phyloP scores from a whole-genome alignment of 192 early-diverging fungal species.

The Rhizophagus prolifer region DNA sequence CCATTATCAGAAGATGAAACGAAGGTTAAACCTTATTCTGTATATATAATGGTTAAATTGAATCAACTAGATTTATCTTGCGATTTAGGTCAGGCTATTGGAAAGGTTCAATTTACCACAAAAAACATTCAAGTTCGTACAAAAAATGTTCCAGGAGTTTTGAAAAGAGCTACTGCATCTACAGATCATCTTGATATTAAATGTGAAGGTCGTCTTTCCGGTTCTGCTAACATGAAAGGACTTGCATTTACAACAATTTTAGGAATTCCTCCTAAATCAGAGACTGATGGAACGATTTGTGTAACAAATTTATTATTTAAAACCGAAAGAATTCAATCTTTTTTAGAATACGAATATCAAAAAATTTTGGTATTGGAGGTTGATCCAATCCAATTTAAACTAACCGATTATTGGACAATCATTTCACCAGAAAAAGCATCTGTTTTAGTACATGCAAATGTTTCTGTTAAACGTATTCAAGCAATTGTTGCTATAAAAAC shows the following conservation, averaged over 20 bases:
- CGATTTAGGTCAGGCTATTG: slow-evolving; percentile 66
- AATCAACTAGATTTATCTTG: slow-evolving; percentile 49
- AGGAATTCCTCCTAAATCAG: slow-evolving; percentile 2
- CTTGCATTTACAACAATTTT: slow-evolving; percentile 32
- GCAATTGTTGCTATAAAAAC: slow-evolving; percentile 45
- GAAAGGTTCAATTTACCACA: slow-evolving; percentile 52
- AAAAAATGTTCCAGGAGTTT: slow-evolving; percentile 42
- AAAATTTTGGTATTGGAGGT: slow-evolving; percentile 64
- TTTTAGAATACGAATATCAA: slow-evolving; percentile 77
- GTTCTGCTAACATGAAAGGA: slow-evolving; percentile 36
- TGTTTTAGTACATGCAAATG: slow-evolving; percentile 32
- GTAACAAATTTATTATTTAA: slow-evolving; percentile 44
- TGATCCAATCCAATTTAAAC: slow-evolving; percentile 47
- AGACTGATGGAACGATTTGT: slow-evolving; percentile 34
- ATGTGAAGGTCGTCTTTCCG: slow-evolving; percentile 63
- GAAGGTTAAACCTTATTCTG: slow-evolving; percentile 47
- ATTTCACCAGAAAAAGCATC: slow-evolving; percentile 30
- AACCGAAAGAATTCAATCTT: slow-evolving; percentile 51
- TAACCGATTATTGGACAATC: slow-evolving; percentile 53
- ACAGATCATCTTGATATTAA: slow-evolving; percentile 48
- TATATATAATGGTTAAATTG: slow-evolving; percentile 45
- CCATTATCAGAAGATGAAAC: slow-evolving; percentile 24
- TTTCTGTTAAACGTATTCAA: slow-evolving; percentile 30
- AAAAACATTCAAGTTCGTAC: slow-evolving; percentile 45
- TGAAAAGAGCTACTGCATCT: slow-evolving; percentile 38